phyloP scores from a whole-genome alignment of 306 rosid species.

The Lagenaria siceraria region DNA sequence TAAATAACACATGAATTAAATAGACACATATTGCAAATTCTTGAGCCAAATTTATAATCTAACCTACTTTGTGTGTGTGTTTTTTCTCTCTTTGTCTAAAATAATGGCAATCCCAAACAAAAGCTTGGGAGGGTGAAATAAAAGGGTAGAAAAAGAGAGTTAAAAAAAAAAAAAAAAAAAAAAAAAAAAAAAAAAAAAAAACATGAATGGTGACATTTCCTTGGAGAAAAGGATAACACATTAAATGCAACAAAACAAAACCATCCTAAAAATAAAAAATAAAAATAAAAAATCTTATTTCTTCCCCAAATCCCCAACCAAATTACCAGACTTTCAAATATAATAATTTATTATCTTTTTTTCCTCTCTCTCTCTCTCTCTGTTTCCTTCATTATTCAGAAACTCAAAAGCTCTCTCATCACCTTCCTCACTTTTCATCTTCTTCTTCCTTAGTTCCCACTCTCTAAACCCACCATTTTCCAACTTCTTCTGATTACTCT shows the following conservation, averaged over 20 bases:
- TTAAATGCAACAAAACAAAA: background rate
- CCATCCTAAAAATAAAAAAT: background rate
- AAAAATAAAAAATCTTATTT: background rate
- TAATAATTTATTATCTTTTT: background rate
- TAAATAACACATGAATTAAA: no score
- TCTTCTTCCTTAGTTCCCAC: background rate
- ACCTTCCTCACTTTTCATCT: background rate
- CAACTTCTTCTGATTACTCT: constrained; percentile 1
- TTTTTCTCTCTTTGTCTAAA: no score
- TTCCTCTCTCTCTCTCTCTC: background rate
- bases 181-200: background rate
- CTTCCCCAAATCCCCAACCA: background rate
- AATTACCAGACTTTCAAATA: background rate
- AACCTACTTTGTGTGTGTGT: no score
- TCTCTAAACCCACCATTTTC: background rate
- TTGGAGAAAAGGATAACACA: background rate
- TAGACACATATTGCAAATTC: no score
- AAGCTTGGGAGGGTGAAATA: no score
- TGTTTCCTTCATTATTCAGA: background rate
- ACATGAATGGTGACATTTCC: background rate
- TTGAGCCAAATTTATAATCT: no score
- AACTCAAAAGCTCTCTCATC: background rate
- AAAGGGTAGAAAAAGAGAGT: no score
- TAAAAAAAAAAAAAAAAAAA: background rate
- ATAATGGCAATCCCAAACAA: no score